Evolutionary conservation across 148 eudicot species (phyloP), one percentile per base, ranked within the genome.

Genomic region (Rhododendron ovatum): DNA sequence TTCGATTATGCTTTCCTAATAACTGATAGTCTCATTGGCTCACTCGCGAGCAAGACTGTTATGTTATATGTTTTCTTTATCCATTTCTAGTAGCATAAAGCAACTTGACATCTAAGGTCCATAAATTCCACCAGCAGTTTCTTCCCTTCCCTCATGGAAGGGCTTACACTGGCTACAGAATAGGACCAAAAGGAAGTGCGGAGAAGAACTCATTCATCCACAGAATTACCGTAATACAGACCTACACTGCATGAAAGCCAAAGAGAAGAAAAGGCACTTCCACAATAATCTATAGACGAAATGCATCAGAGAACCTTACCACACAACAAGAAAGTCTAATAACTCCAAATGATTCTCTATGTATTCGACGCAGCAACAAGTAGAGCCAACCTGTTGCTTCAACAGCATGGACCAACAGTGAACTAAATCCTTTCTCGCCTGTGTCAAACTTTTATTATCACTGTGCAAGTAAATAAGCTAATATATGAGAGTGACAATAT

Each of bases 391-490:
- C 89, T 95, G 83, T 91, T 97, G 99, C 92, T 91, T 95, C 87
- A 95, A 89, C 61, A 97, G 85, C 85, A 95, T 90, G 65, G 94
- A 91, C 99, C 99, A 97, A 87, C 98, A 95, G 85, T 93, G 91
- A 85, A 91, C 98, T 83, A 97, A 84, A 92, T 94, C 97, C 92
- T 97, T 97, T 85, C 99, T 95, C 86, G 98, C 94, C 99, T 97
- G 90, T 74, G 67, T 51, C 45, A 85, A 51, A 84, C 63, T 55
- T 33, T 82, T 28, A 26, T 20, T 84, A 78, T 73, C 84, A 84
- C 9, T 77, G 12, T 1, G 80, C 83, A 41, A 81, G 13, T 53
- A 43, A 11, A 78, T 43, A 78, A 53, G 79, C 17, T 73, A 47
- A 74, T 13, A 77, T 15, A 67, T 30, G 30, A 24, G 13, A 65